Conservation (phyloP, 2,329 filamentous ascomycete species). For the Alternaria longipes region DNA sequence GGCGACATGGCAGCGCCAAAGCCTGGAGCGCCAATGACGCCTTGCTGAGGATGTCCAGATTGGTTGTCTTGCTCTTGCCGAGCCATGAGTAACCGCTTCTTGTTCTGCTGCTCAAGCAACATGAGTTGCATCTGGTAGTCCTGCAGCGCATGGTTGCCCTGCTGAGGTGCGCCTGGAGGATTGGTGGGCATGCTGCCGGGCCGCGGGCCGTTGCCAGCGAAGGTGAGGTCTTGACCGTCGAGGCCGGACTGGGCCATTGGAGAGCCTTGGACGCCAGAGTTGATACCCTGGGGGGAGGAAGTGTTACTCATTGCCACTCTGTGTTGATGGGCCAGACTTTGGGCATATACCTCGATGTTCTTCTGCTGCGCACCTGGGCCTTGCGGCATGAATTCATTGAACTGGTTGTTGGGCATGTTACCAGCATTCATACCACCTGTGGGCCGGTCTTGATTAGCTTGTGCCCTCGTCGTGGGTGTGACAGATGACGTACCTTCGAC, state of each 20-base stretch:
- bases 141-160: constrained; percentile 81
- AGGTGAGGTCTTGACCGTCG: constrained; percentile 47
- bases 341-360: constrained; percentile 86
- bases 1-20: constrained; percentile 75
- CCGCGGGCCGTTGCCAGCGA: constrained; percentile 46
- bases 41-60: constrained; percentile 58
- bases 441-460: constrained; percentile 66
- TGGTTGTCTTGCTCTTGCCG: constrained; percentile 79
- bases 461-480: constrained; percentile 52
- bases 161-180: constrained; percentile 57
- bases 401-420: constrained; percentile 77
- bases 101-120: constrained; percentile 87
- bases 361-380: constrained; percentile 74
- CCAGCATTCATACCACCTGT: constrained; percentile 78
- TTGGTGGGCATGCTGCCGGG: constrained; percentile 67
- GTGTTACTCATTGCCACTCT: constrained; percentile 82
- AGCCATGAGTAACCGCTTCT: constrained; percentile 85
- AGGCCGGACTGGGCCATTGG: constrained; percentile 75
- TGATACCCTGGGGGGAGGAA: constrained; percentile 78
- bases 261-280: constrained; percentile 78
- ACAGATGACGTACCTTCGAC: constrained; percentile 74
- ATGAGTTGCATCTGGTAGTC: constrained; percentile 92
- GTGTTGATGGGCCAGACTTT: constrained; percentile 84
- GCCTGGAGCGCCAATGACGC: constrained; percentile 60
- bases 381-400: constrained; percentile 69